Base-by-base conservation (phyloP, 306 rosid genomes). In the Vicia faba region DNA sequence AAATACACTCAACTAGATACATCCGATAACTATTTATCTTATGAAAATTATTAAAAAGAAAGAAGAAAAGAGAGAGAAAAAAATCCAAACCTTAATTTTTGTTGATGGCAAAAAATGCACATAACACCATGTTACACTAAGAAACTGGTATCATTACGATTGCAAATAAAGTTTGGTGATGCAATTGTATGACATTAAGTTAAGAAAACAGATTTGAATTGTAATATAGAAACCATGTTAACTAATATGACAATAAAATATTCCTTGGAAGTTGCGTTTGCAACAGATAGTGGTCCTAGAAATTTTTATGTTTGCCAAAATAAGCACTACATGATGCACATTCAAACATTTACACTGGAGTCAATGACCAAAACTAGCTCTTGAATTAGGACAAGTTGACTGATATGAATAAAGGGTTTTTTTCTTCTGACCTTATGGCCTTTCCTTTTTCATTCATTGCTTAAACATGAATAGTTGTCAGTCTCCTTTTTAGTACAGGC, bases 251-350 rank as follows among this genome's bases (percentile, higher is more conserved):
- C 75, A 68, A 31, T 49, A 68, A 81, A 68, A 61, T 50, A 71
- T 64, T 58, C 82, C 41, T 63, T 28, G 71, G 64, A 60, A 69
- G 71, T 8, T 69, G 66, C 71, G 63, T 55, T 65, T 61, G 53
- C 64, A 60, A 69, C 9, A 49, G 15, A 20, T 0, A 58, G 78
- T 78, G 75, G 85, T 80, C 76, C 79, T 68, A 63, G 61, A 50
- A 10, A 25, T 68, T 20, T 67, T 20, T 48, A 76, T 55, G 69
- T 68, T 76, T 76, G 69, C 76, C 85, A 59, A 58, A 77, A 77
- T 50, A 64, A 64, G 85, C 64, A 69, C 18, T 69, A 23, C 75
- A 68, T 69, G 54, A 72, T 64, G 12, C 74, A 49, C 45, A 61
- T 75, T 69, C 74, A 72, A 72, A 66, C 35, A 11, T 61, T 20